Percentiles rank a stretch among this genome's conserved stretches.
phyloP scores from a whole-genome alignment of 176 grass and related monocot genomes.

The Oryza nivara region DNA sequence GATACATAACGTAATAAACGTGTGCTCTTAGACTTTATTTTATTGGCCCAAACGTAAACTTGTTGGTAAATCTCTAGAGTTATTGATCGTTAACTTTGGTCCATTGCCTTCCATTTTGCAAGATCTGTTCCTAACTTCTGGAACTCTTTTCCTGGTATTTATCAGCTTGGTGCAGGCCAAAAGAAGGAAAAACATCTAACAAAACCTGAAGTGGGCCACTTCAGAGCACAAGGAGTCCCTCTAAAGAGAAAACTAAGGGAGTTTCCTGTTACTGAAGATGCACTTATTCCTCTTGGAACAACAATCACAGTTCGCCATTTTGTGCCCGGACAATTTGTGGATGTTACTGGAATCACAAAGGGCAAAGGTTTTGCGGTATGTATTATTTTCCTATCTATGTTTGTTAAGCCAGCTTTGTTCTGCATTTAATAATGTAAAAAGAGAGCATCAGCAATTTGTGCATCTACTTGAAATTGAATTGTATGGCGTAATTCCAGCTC shows the following conservation, averaged over 20 bases:
- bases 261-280: constrained; percentile 94
- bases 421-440: constrained; percentile 18
- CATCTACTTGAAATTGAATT: constrained; percentile 25
- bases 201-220: constrained; percentile 89
- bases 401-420: not conserved
- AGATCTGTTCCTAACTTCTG: constrained; percentile 23
- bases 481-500: not conserved
- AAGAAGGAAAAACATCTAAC: constrained; percentile 99
- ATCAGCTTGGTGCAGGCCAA: constrained; percentile 88
- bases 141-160: constrained; percentile 40
- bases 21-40: not conserved
- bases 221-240: constrained; percentile 80
- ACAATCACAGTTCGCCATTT: constrained; percentile 88
- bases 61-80: constrained; percentile 1
- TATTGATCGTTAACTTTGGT: constrained; percentile 32
- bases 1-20: constrained; percentile 2
- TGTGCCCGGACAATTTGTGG: constrained; percentile 92
- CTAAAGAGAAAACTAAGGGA: constrained; percentile 95
- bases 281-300: constrained; percentile 90
- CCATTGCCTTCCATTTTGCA: constrained; percentile 18
- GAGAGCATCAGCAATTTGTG: not conserved
- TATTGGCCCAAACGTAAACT: constrained; percentile 15
- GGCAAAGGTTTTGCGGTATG: constrained; percentile 97
- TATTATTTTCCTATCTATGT: constrained; percentile 23
- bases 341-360: constrained; percentile 81